These are phyloP conservation scores for Aspergillus quadricinctus DNA, from an alignment of 2,329 filamentous ascomycete species.

Conservation along the genomic window DNA sequence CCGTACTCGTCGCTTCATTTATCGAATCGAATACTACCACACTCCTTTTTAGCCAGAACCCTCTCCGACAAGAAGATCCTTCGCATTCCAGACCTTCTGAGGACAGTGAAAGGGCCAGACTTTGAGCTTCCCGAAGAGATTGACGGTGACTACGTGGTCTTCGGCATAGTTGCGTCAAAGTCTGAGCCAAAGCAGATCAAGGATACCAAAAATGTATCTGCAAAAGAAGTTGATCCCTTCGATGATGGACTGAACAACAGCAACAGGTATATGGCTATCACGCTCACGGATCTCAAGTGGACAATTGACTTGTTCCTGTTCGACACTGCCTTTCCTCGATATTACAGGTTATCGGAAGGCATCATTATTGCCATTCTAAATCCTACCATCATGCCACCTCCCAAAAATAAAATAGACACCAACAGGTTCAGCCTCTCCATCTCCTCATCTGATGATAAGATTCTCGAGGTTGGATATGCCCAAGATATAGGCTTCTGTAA, in stretches of 20 bases:
- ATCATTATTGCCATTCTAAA: conserved; percentile 91
- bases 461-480: conserved; percentile 81
- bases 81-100: conserved; percentile 73
- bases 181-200: conserved; percentile 69
- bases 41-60: conserved; percentile 72
- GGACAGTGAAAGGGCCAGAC: conserved; percentile 73
- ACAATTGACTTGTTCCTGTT: conserved; percentile 92
- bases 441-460: conserved; percentile 78
- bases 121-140: conserved; percentile 74
- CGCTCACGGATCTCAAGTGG: conserved; percentile 81
- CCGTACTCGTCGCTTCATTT: conserved; percentile 82
- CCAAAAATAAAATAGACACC: conserved; percentile 67
- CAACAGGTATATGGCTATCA: conserved; percentile 90
- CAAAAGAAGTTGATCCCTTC: conserved; percentile 44
- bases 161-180: conserved; percentile 83
- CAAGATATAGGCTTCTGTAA: conserved; percentile 88
- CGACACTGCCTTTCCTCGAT: conserved; percentile 81
- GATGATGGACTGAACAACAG: conserved; percentile 52
- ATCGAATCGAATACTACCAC: conserved; percentile 75
- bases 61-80: conserved; percentile 74
- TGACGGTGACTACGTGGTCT: conserved; percentile 83
- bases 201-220: conserved; percentile 33
- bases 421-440: conserved; percentile 83
- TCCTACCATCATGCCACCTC: conserved; percentile 83
- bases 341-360: conserved; percentile 91